Evolutionary conservation across 2,329 filamentous ascomycete species (phyloP).

Genomic region (Orbilia blumenaviensis): DNA sequence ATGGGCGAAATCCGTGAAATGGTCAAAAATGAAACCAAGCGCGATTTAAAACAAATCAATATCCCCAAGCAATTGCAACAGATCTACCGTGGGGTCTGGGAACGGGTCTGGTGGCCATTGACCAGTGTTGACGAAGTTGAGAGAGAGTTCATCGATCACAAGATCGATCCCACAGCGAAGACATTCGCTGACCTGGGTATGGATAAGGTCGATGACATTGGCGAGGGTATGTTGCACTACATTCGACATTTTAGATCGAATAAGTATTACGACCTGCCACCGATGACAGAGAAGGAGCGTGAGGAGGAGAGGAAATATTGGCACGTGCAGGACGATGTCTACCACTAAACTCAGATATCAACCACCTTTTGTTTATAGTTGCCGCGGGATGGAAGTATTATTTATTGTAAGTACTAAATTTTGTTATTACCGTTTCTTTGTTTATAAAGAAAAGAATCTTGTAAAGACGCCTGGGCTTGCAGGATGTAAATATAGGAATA

Average conservation of each 20-base stretch:
- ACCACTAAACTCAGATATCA: constrained; percentile 15
- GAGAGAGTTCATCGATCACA: constrained; percentile 90
- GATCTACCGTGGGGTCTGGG: constrained; percentile 76
- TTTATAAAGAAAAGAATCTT: constrained; percentile 27
- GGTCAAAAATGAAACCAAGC: constrained; percentile 91
- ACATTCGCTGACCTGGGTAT: constrained; percentile 95
- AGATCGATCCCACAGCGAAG: constrained; percentile 89
- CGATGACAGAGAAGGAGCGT: constrained; percentile 93
- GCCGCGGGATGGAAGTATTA: not conserved
- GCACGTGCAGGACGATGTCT: constrained; percentile 81
- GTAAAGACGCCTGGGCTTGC: constrained; percentile 10
- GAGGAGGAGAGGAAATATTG: constrained; percentile 95
- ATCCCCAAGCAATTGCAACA: constrained; percentile 82
- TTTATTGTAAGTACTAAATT: constrained; percentile 45
- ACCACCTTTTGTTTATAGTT: constrained; percentile 12
- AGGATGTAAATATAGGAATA: constrained; percentile 50
- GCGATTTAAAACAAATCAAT: constrained; percentile 89
- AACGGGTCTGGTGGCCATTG: constrained; percentile 87
- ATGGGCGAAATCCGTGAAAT: constrained; percentile 85
- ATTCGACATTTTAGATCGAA: constrained; percentile 75
- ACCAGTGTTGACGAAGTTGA: constrained; percentile 86
- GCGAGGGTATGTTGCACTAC: constrained; percentile 90
- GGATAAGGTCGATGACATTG: constrained; percentile 79
- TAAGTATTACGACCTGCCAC: constrained; percentile 90
- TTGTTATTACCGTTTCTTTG: constrained; percentile 26